phyloP scores from a whole-genome alignment of 129 eudicot genomes.

The Lactuca sativa region DNA sequence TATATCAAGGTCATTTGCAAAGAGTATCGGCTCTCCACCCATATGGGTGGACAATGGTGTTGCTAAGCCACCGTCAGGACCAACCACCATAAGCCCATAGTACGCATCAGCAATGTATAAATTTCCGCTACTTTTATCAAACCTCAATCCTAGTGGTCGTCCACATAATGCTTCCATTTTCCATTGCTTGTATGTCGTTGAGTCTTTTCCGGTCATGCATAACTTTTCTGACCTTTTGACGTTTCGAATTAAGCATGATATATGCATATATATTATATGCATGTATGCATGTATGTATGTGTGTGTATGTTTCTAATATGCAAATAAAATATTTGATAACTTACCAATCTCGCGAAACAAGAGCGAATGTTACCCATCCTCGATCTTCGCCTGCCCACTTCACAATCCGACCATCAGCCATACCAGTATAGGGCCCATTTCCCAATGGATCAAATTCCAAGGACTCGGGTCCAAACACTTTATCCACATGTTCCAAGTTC shows the following conservation, averaged over 20 bases:
- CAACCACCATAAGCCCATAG: constrained; percentile 79
- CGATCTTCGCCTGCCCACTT: constrained; percentile 72
- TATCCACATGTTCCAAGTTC: constrained; percentile 59
- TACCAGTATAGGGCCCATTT: constrained; percentile 81
- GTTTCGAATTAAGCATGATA: neutral
- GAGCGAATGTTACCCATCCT: constrained; percentile 93
- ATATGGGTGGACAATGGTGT: constrained; percentile 70
- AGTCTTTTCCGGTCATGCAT: constrained; percentile 67
- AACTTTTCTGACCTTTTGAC: constrained; percentile 61
- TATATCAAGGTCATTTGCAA: constrained; percentile 94
- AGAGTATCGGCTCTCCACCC: constrained; percentile 69
- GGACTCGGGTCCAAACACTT: constrained; percentile 88
- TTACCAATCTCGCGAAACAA: constrained; percentile 69
- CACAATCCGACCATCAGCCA: constrained; percentile 88
- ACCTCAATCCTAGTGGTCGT: constrained; percentile 87
- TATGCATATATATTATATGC: neutral
- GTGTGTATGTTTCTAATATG: neutral
- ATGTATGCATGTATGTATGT: neutral
- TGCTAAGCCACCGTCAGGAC: constrained; percentile 85
- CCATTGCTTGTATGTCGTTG: constrained; percentile 90
- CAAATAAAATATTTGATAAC: neutral
- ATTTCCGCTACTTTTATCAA: constrained; percentile 63
- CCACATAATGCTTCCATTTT: constrained; percentile 69
- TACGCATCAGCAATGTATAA: constrained; percentile 94
- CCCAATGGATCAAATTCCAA: constrained; percentile 75